Conservation (phyloP, 2,329 filamentous ascomycete species). For the Colletotrichum echinochloae region DNA sequence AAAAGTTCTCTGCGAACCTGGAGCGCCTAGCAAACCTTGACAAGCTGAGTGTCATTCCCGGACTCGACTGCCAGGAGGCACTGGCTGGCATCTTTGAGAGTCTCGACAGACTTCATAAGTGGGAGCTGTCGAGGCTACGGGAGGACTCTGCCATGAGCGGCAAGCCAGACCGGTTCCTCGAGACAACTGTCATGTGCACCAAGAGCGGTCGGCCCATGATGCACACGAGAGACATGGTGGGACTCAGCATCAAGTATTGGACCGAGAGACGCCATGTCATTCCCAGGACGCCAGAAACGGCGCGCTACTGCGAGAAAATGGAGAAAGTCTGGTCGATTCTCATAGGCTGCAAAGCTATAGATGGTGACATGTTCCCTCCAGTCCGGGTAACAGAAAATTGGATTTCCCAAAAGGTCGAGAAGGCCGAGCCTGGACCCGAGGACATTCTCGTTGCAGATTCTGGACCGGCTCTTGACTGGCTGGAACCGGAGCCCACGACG, state of each 20-base stretch:
- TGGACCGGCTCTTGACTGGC: slow-evolving; percentile 72
- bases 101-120: slow-evolving; percentile 75
- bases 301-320: slow-evolving; percentile 53
- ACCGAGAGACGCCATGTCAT: slow-evolving; percentile 68
- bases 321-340: slow-evolving; percentile 74
- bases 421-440: slow-evolving; percentile 60
- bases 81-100: slow-evolving; percentile 79
- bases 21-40: slow-evolving; percentile 77
- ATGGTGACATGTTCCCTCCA: slow-evolving; percentile 63
- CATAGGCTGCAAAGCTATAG: slow-evolving; percentile 71
- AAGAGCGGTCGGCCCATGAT: slow-evolving; percentile 78
- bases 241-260: slow-evolving; percentile 84
- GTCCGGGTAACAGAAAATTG: slow-evolving; percentile 79
- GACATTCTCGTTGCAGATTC: slow-evolving; percentile 52
- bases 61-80: slow-evolving; percentile 82
- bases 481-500: slow-evolving; percentile 76
- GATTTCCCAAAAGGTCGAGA: slow-evolving; percentile 77
- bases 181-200: slow-evolving; percentile 73
- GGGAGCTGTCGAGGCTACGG: slow-evolving; percentile 72
- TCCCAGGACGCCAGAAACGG: slow-evolving; percentile 51
- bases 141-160: slow-evolving; percentile 59
- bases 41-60: slow-evolving; percentile 75
- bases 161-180: slow-evolving; percentile 62
- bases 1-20: slow-evolving; percentile 78
- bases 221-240: slow-evolving; percentile 75